Base-by-base conservation (phyloP, 805 yeast species). In the Lipomyces chichibuensis region DNA sequence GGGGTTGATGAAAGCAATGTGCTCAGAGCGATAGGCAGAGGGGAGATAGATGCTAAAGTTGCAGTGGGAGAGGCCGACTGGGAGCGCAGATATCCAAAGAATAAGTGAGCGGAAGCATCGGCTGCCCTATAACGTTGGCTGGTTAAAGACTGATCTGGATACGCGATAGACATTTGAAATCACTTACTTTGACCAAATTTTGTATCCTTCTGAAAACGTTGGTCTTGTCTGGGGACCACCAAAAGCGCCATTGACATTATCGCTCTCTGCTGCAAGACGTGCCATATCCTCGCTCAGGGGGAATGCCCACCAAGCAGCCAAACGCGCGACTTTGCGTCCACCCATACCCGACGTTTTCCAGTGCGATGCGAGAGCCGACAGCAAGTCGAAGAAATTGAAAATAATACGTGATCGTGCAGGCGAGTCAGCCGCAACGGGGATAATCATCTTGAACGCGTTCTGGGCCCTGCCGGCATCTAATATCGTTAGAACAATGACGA, bases 301-400 rank as follows among this genome's bases (percentile, higher is more conserved):
- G 74, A 92, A 92, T 0, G 97, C 98, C 97, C 97, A 92, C 29
- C 91, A 79, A 7, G 94, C 93, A 52, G 94, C 88, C 86, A 92
- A 84, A 71, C 90, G 88, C 13, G 95, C 83, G 20, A 92, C 83
- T 74, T 91, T 91, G 59, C 92, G 83, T 0, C 95, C 96, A 74
- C 90, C 86, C 82, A 92, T 79, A 74, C 89, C 87, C 74, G 92
- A 91, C 54, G 87, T 85, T 72, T 87, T 89, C 2, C 96, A 87
- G 77, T 91, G 90, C 9, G 96, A 86, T 0, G 96, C 87, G 54
- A 92, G 78, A 11, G 92, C 84, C 11, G 91, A 90, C 56, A 93
- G 79, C 46, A 92, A 82, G 74, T 92, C 97, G 73, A 92, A 84
- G 74, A 92, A 93, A 75, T 91, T 96, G 76, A 90, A 91, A 3